A percentile compares a stretch with the other conserved stretches of the same genome.
These are phyloP conservation scores for Wallacemonas sp. DNA, from an alignment of 208 protist species.

Conservation along the genomic window DNA sequence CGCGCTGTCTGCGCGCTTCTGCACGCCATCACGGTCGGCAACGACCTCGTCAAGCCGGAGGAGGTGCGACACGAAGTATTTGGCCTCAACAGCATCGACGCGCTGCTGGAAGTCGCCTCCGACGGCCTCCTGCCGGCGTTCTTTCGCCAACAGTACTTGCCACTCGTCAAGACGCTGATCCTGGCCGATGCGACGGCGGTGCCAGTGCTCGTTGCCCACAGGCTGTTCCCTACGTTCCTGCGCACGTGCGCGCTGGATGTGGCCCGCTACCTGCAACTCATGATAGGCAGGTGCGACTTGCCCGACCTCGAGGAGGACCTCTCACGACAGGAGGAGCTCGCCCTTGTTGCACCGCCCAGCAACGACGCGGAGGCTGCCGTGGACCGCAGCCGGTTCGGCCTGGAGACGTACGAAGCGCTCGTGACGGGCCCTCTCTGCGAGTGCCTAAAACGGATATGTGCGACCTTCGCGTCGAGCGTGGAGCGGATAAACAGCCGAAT, in stretches of 20 bases:
- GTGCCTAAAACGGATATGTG: slow-evolving; percentile 25
- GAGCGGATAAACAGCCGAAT: slow-evolving; percentile 28
- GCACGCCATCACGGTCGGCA: slow-evolving; percentile 28
- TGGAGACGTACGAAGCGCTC: slow-evolving; percentile 23
- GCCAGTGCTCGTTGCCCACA: slow-evolving; percentile 28
- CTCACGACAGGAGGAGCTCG: slow-evolving; percentile 29
- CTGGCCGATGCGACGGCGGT: slow-evolving; percentile 30
- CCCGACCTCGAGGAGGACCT: slow-evolving; percentile 29
- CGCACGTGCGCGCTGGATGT: slow-evolving; percentile 33
- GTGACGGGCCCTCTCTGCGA: slow-evolving; percentile 30
- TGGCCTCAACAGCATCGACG: slow-evolving; percentile 34
- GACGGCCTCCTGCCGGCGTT: slow-evolving; percentile 31
- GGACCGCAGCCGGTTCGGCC: slow-evolving; percentile 23
- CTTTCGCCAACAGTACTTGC: slow-evolving; percentile 32
- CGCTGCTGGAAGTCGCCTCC: slow-evolving; percentile 35
- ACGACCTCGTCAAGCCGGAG: slow-evolving; percentile 47
- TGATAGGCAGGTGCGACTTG: slow-evolving; percentile 15
- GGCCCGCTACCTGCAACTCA: slow-evolving; percentile 35
- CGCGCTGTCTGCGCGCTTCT: slow-evolving; percentile 31
- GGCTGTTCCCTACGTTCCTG: slow-evolving; percentile 30
- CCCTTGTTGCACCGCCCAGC: slow-evolving; percentile 15
- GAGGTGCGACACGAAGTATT: slow-evolving; percentile 50
- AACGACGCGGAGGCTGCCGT: slow-evolving; percentile 27
- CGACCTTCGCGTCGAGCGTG: slow-evolving; percentile 16
- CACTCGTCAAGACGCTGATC: slow-evolving; percentile 32